These are phyloP conservation scores for Cenchrus americanus DNA, from an alignment of 176 grass and related monocot genomes.

Conservation along the genomic window DNA sequence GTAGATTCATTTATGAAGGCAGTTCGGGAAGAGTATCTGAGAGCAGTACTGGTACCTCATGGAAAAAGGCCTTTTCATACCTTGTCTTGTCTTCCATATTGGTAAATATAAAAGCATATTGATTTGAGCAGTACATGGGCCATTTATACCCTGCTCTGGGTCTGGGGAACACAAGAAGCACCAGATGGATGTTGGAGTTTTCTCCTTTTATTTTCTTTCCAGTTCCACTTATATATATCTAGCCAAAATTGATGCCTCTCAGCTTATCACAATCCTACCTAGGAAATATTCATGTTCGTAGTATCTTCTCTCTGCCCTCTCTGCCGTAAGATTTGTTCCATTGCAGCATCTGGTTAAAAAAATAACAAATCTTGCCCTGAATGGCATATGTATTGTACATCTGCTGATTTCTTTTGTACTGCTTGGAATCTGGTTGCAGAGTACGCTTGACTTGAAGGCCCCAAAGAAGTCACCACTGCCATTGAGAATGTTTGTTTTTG, in stretches of 20 bases:
- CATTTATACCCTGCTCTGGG: constrained; percentile 2
- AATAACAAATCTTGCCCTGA: neutral
- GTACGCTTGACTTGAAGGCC: constrained; percentile 56
- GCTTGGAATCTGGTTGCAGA: constrained; percentile 53
- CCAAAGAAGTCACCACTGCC: constrained; percentile 67
- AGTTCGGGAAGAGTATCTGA: neutral
- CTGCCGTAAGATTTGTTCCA: neutral
- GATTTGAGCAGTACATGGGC: constrained; percentile 22
- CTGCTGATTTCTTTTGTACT: constrained; percentile 2
- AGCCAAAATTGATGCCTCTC: constrained; percentile 10
- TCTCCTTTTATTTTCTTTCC: neutral
- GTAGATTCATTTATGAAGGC: constrained; percentile 20
- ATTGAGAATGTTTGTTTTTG: constrained; percentile 73
- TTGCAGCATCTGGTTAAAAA: constrained; percentile 7
- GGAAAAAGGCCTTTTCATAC: neutral
- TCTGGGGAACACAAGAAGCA: constrained; percentile 17
- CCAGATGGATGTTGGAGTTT: neutral
- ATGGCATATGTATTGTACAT: constrained; percentile 14
- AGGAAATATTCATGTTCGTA: neutral
- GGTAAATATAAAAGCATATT: neutral
- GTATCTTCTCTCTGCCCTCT: too few species aligned
- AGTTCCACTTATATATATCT: neutral
- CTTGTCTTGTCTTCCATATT: constrained; percentile 20
- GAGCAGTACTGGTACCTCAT: constrained; percentile 12
- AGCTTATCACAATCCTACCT: neutral